Conservation (phyloP, 2,329 filamentous ascomycete species). For the Lojkania enalia region DNA sequence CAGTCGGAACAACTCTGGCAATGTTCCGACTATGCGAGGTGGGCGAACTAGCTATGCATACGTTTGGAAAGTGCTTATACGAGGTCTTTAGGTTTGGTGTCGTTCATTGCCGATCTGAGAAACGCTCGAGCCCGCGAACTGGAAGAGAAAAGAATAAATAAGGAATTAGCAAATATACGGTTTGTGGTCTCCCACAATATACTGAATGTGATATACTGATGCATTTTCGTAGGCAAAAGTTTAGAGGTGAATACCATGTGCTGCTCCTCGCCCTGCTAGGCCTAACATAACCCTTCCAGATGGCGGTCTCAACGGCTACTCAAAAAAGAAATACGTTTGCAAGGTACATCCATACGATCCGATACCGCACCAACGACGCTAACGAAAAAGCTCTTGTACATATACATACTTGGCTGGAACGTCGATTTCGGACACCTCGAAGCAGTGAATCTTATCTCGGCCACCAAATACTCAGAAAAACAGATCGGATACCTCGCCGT, state of each 20-base stretch:
- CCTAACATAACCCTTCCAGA: slow-evolving; percentile 53
- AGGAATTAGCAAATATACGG: slow-evolving; percentile 97
- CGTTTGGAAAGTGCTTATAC: slow-evolving; percentile 17
- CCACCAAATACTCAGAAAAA: slow-evolving; percentile 97
- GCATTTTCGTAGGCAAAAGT: slow-evolving; percentile 72
- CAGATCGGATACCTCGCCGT: slow-evolving; percentile 98
- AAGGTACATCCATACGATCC: slow-evolving; percentile 60
- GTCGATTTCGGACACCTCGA: slow-evolving; percentile 99
- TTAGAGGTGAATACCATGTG: slow-evolving; percentile 65
- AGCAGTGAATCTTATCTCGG: slow-evolving; percentile 95
- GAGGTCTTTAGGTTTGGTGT: slow-evolving; percentile 70
- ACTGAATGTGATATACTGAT: neutral
- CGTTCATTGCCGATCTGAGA: slow-evolving; percentile 95
- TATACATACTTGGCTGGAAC: slow-evolving; percentile 98
- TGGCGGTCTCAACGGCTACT: slow-evolving; percentile 89
- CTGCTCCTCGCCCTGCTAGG: slow-evolving; percentile 4
- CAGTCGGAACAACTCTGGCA: slow-evolving; percentile 47
- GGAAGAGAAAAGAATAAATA: slow-evolving; percentile 99
- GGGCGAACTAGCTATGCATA: slow-evolving; percentile 10
- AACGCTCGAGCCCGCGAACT: slow-evolving; percentile 94
- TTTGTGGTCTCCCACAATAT: slow-evolving; percentile 44
- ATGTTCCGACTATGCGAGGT: slow-evolving; percentile 49
- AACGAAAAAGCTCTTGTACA: slow-evolving; percentile 76
- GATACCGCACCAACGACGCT: neutral
- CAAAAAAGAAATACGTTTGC: slow-evolving; percentile 99